A percentile compares a stretch with the other conserved stretches of the same genome.
phyloP scores from a whole-genome alignment of 2,329 filamentous ascomycete species.

The Monosporascus sp. region DNA sequence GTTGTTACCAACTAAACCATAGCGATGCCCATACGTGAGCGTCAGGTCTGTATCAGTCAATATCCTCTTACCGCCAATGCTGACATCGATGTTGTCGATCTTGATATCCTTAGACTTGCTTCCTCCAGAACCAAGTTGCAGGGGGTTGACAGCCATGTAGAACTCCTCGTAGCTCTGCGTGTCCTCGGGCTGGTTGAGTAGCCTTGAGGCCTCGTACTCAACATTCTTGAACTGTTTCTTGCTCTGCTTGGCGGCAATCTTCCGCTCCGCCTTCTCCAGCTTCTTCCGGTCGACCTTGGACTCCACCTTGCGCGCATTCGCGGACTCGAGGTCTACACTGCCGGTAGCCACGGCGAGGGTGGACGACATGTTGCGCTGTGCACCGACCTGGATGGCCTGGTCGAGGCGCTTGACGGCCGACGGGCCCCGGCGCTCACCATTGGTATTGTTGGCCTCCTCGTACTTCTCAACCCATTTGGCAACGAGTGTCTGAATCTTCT shows the following conservation, averaged over 20 bases:
- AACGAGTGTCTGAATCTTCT: constrained; percentile 76
- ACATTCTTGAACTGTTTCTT: constrained; percentile 98
- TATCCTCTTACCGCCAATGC: constrained; percentile 84
- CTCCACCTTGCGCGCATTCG: constrained; percentile 89
- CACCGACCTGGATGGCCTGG: constrained; percentile 89
- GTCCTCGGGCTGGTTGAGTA: constrained; percentile 77
- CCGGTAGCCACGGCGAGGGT: constrained; percentile 82
- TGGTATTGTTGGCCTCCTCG: constrained; percentile 69
- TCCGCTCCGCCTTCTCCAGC: constrained; percentile 95
- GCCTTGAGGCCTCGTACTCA: constrained; percentile 89
- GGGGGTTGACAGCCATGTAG: constrained; percentile 98
- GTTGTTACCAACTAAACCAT: constrained; percentile 98
- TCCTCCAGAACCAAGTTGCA: constrained; percentile 71
- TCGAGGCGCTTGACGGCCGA: constrained; percentile 80
- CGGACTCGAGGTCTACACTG: constrained; percentile 87
- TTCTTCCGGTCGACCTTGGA: constrained; percentile 98
- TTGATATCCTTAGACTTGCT: constrained; percentile 99
- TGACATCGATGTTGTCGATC: constrained; percentile 90
- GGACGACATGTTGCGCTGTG: constrained; percentile 92
- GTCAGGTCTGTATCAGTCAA: constrained; percentile 86
- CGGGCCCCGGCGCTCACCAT: constrained; percentile 64
- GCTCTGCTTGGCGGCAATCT: constrained; percentile 96
- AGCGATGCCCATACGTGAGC: constrained; percentile 85
- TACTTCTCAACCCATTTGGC: constrained; percentile 85
- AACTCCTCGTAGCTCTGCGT: constrained; percentile 97